These are phyloP conservation scores for Candida palmyrensis DNA, from an alignment of 805 yeast genomes.

Conservation along the genomic window DNA sequence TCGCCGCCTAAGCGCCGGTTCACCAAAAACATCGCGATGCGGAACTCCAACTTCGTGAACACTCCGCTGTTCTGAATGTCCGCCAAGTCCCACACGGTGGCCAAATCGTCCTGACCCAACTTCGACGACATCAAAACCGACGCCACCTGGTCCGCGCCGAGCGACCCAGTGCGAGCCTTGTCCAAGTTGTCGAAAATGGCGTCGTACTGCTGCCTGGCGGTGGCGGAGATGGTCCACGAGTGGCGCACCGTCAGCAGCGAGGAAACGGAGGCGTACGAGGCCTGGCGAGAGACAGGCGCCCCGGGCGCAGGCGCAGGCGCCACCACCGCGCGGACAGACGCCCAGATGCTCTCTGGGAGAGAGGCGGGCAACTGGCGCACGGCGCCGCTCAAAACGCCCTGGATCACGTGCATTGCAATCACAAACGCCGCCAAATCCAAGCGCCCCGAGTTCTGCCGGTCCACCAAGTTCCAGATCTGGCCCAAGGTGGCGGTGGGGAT, in stretches of 20 bases:
- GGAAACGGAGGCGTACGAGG: slow-evolving; percentile 24
- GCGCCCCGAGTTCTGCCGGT: slow-evolving; percentile 66
- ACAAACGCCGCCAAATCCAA: slow-evolving; percentile 73
- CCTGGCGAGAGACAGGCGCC: slow-evolving; percentile 16
- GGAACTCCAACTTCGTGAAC: slow-evolving; percentile 77
- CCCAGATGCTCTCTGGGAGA: slow-evolving; percentile 36
- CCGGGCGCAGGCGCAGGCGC: slow-evolving; percentile 1
- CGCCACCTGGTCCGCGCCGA: slow-evolving; percentile 80
- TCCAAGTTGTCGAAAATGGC: slow-evolving; percentile 76
- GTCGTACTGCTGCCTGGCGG: slow-evolving; percentile 74
- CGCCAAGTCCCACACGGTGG: slow-evolving; percentile 90
- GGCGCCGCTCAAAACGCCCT: slow-evolving; percentile 64
- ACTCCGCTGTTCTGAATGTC: slow-evolving; percentile 83
- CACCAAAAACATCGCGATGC: slow-evolving; percentile 90
- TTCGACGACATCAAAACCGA: slow-evolving; percentile 85
- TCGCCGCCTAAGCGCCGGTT: slow-evolving; percentile 78
- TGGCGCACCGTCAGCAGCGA: slow-evolving; percentile 33
- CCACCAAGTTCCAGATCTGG: slow-evolving; percentile 86
- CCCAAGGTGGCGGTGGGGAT: slow-evolving; percentile 74
- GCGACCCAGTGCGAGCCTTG: slow-evolving; percentile 51
- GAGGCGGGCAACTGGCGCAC: slow-evolving; percentile 51
- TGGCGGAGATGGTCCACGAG: slow-evolving; percentile 67
- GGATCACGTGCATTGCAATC: slow-evolving; percentile 93
- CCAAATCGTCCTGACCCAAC: slow-evolving; percentile 77
- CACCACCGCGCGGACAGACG: neutral